Evolutionary conservation across 2,329 filamentous ascomycete genomes (phyloP).

Genomic region (Zymoseptoria pseudotritici): DNA sequence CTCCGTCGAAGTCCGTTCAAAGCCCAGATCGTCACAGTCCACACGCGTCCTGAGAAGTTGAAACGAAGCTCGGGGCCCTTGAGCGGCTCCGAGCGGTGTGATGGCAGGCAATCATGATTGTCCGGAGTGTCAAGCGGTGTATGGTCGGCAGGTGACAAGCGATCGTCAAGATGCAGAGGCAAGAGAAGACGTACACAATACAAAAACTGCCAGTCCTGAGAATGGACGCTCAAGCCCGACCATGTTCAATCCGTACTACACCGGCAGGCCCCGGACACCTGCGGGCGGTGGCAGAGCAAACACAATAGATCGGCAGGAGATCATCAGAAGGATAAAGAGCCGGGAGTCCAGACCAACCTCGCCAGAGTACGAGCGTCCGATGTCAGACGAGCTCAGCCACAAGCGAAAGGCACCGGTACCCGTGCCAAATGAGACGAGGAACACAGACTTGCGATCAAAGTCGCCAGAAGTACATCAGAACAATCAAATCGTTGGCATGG

Average conservation of each 20-base stretch:
- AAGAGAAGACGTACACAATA: slow-evolving; percentile 4
- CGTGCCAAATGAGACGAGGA: slow-evolving; percentile 1
- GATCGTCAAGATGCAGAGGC: slow-evolving; percentile 4
- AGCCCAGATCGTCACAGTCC: background rate
- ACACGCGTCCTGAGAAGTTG: background rate
- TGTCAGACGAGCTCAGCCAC: slow-evolving; percentile 23
- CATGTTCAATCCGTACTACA: slow-evolving; percentile 32
- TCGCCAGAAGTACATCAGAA: slow-evolving; percentile 18
- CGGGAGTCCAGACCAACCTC: slow-evolving; percentile 24
- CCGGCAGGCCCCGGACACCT: slow-evolving; percentile 26
- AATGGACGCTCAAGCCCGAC: slow-evolving; percentile 16
- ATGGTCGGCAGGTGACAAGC: slow-evolving; percentile 8
- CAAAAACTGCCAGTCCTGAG: slow-evolving; percentile 13
- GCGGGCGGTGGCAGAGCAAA: slow-evolving; percentile 21
- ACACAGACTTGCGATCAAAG: slow-evolving; percentile 10
- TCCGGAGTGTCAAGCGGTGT: slow-evolving; percentile 13
- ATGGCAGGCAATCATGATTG: slow-evolving; percentile 19
- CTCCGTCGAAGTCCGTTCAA: background rate
- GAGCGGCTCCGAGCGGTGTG: slow-evolving; percentile 17
- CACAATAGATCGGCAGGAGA: slow-evolving; percentile 57
- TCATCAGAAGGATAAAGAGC: slow-evolving; percentile 76
- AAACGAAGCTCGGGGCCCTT: slow-evolving; percentile 16
- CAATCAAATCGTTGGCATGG: slow-evolving; percentile 32
- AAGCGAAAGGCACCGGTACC: slow-evolving; percentile 44
- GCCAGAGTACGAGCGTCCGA: slow-evolving; percentile 19